Evolutionary conservation across 2,329 filamentous ascomycete species (phyloP), one percentile per base, ranked within the genome.

Genomic region (Scleromitrula shiraiana): DNA sequence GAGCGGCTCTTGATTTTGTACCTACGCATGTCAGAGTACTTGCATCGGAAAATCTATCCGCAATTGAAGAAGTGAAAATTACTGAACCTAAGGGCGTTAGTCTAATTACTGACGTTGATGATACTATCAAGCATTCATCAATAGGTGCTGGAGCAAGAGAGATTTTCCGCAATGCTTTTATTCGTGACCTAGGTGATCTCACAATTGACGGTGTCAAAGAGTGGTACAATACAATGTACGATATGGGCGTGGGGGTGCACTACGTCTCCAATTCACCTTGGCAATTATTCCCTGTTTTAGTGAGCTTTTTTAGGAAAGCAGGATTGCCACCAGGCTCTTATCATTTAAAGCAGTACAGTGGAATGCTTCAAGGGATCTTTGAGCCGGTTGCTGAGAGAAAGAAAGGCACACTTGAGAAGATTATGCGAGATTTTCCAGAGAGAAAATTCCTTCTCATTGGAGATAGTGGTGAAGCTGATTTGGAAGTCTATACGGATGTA

Each of bases 181-280:
- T 96, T 45, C 83, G 90, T 8, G 88, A 96, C 37, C 71, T 97
- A 1, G 73, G 69, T 3, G 88, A 91, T 51, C 73, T 97, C 38
- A 88, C 82, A 0, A 81, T 98, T 19, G 83, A 89, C 14, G 93
- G 93, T 2, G 90, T 97, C 17, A 78, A 74, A 50, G 88, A 94
- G 53, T 97, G 93, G 91, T 98, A 97, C 63, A 80, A 73, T 29
- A 74, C 74, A 17, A 75, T 98, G 68, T 76, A 85, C 32, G 73
- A 81, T 17, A 80, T 91, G 69, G 89, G 90, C 15, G 91, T 97
- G 20, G 80, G 82, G 58, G 77, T 98, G 44, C 94, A 98, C 64
- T 98, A 98, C 65, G 94, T 95, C 55, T 98, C 93, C n/a, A 98
- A 98, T 67, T 95, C 91, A 42, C 93, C 93, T 0, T 98, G 94